phyloP scores from a whole-genome alignment of 192 early-diverging fungal genomes.

The Coemansia sp. region DNA sequence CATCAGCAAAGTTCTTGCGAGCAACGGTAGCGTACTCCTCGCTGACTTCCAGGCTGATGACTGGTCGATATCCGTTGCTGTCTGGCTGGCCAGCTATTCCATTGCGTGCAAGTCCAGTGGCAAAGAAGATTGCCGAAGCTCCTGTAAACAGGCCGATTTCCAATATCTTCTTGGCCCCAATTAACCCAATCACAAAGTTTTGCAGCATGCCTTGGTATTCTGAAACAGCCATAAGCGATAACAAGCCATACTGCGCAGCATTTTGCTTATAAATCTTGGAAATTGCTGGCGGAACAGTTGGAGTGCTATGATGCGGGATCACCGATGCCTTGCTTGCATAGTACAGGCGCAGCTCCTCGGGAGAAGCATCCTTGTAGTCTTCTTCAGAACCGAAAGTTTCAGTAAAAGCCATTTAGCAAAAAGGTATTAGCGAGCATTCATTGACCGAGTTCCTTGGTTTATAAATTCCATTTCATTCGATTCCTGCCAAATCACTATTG shows the following conservation, averaged over 20 bases:
- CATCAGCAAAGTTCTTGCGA: slow-evolving; percentile 31
- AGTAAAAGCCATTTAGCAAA: too few species aligned
- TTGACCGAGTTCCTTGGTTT: too few species aligned
- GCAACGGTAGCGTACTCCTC: slow-evolving; percentile 52
- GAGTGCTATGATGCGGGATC: slow-evolving; percentile 18
- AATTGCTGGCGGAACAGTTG: slow-evolving; percentile 24
- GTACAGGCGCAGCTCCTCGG: slow-evolving; percentile 16
- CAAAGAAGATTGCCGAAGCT: slow-evolving; percentile 62
- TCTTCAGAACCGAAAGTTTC: neutral
- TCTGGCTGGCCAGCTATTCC: slow-evolving; percentile 17
- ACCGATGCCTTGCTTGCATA: slow-evolving; percentile 32
- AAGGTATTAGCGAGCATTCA: too few species aligned
- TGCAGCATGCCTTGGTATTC: slow-evolving; percentile 55
- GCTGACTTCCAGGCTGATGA: slow-evolving; percentile 61
- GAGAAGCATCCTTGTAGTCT: slow-evolving; percentile 10
- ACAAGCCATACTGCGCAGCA: neutral
- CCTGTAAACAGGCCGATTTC: slow-evolving; percentile 74
- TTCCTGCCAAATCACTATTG: too few species aligned
- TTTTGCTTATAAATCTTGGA: slow-evolving; percentile 15
- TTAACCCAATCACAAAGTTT: slow-evolving; percentile 50
- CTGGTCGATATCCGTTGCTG: slow-evolving; percentile 12
- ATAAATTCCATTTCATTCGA: too few species aligned
- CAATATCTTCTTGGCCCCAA: slow-evolving; percentile 55
- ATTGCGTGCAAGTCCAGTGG: slow-evolving; percentile 59
- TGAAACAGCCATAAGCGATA: slow-evolving; percentile 50